Conservation (phyloP, 495 filamentous ascomycete species). For the Emericellopsis terricola region DNA sequence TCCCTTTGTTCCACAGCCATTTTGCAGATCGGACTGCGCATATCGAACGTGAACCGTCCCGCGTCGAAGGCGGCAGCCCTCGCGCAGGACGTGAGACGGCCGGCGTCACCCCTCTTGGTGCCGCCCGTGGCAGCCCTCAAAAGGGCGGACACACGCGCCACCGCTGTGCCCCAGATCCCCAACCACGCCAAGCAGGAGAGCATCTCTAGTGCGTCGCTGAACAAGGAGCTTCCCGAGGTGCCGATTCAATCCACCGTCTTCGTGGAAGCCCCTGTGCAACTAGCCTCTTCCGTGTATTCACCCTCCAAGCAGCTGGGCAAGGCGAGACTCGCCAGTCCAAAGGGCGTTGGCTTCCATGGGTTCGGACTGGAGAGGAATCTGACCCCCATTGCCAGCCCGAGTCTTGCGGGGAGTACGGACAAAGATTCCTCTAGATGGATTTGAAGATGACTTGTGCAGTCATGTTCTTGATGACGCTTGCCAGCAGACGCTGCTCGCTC, state of each 20-base stretch:
- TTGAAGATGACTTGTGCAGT: no score
- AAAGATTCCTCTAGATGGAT: no score
- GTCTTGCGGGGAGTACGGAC: no score
- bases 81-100: no score
- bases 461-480: no score
- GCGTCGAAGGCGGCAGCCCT: no score
- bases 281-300: neutral
- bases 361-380: conserved; percentile 5
- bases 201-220: neutral
- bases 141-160: no score
- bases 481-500: no score
- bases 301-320: conserved; percentile 11
- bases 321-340: conserved; percentile 22
- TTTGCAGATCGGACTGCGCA: neutral
- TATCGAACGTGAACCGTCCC: neutral
- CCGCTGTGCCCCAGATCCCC: no score
- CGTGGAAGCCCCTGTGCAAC: neutral
- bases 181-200: neutral
- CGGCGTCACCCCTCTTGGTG: no score
- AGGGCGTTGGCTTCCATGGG: conserved; percentile 24
- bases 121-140: no score
- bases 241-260: neutral
- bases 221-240: neutral
- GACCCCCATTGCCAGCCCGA: conserved; percentile 1
- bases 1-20: neutral